Conservation (phyloP, 1,139 yeast genomes). For the Wickerhamomyces sp. region DNA sequence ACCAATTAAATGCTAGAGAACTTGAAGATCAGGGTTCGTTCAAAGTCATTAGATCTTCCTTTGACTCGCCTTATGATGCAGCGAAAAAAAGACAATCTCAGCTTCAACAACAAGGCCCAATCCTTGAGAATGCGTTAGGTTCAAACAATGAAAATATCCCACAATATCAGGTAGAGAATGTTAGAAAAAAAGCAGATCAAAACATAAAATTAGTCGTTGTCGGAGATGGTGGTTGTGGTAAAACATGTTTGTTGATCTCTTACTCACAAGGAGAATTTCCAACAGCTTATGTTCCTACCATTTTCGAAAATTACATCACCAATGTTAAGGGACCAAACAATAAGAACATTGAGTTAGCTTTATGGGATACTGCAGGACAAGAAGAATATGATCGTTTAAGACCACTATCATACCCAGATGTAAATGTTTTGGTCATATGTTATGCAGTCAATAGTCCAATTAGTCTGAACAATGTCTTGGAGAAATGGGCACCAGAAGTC, state of each 20-base stretch:
- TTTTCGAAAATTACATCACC: slow-evolving; percentile 80
- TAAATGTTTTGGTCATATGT: slow-evolving; percentile 68
- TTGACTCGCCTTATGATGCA: slow-evolving; percentile 25
- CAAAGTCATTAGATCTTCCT: slow-evolving; percentile 14
- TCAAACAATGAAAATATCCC: neutral
- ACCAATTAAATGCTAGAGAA: neutral
- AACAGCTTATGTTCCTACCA: slow-evolving; percentile 77
- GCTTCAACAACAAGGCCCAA: slow-evolving; percentile 1
- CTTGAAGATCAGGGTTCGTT: slow-evolving; percentile 5
- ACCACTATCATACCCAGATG: slow-evolving; percentile 81
- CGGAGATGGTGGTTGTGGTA: slow-evolving; percentile 96
- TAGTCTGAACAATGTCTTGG: slow-evolving; percentile 68
- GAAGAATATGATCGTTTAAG: slow-evolving; percentile 85
- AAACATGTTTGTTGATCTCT: slow-evolving; percentile 79
- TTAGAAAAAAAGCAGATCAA: slow-evolving; percentile 14
- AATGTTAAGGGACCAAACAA: slow-evolving; percentile 48
- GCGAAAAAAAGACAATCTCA: slow-evolving; percentile 21
- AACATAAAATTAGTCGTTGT: slow-evolving; percentile 70
- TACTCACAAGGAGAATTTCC: slow-evolving; percentile 80
- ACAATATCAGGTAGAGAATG: slow-evolving; percentile 11
- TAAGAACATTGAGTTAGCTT: slow-evolving; percentile 62
- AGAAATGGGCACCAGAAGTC: slow-evolving; percentile 86
- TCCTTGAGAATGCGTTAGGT: too few relatives aligned
- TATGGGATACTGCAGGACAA: slow-evolving; percentile 96
- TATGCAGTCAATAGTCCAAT: slow-evolving; percentile 63